Conservation (phyloP, 2,329 filamentous ascomycete genomes). For the Pyrenochaeta sp. region DNA sequence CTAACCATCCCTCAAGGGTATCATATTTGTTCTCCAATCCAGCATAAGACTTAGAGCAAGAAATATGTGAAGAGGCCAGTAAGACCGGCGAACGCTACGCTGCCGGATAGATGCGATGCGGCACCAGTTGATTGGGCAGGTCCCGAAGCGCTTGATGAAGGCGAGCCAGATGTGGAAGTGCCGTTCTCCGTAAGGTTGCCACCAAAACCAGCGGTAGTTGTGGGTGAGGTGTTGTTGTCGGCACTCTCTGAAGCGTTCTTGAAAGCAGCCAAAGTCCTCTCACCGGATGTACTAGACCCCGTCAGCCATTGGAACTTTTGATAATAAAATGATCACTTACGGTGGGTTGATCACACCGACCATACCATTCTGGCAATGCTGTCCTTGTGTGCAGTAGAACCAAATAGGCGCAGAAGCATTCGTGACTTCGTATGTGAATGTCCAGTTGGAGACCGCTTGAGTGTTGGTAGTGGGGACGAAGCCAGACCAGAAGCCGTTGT, state of each 20-base stretch:
- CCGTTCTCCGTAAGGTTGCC: constrained; percentile 35
- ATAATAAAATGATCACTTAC: constrained; percentile 29
- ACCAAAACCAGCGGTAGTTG: constrained; percentile 32
- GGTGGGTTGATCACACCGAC: constrained; percentile 52
- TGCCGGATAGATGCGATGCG: constrained; percentile 36
- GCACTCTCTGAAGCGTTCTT: constrained; percentile 33
- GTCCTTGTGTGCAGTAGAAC: constrained; percentile 52
- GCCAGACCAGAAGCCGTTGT: constrained; percentile 50
- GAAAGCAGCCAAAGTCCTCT: constrained; percentile 35
- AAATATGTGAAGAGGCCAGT: constrained; percentile 41
- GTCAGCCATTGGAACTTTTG: constrained; percentile 17
- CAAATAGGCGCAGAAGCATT: constrained; percentile 50
- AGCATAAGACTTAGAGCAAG: constrained; percentile 32
- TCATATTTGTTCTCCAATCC: constrained; percentile 14
- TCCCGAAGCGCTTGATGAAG: constrained; percentile 19
- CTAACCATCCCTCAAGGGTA: constrained; percentile 17
- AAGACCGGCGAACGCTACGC: constrained; percentile 36
- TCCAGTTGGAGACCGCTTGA: constrained; percentile 31
- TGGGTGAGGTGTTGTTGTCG: constrained; percentile 32
- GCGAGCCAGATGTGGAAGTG: constrained; percentile 19
- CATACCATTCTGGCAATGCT: constrained; percentile 52
- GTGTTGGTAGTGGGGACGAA: constrained; percentile 41
- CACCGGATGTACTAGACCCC: constrained; percentile 23
- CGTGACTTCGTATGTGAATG: constrained; percentile 45
- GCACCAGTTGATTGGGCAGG: constrained; percentile 33